phyloP scores from a whole-genome alignment of 176 grass and related monocot species.

The Carex cristatella region DNA sequence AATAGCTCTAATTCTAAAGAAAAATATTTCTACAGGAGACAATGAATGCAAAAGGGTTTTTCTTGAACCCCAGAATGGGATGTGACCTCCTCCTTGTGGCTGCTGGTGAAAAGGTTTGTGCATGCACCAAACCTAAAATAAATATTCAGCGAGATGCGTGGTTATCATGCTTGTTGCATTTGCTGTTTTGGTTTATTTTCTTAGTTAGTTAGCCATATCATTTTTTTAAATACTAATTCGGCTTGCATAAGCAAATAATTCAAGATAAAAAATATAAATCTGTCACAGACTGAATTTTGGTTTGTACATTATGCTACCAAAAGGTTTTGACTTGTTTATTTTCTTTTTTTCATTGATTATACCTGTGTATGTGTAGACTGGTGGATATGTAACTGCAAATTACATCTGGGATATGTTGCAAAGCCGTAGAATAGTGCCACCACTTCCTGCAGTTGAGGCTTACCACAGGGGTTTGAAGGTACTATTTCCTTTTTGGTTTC shows the following conservation, averaged over 20 bases:
- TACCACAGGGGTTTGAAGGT: slow-evolving; percentile 93
- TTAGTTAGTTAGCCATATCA: background rate
- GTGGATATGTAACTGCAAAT: slow-evolving; percentile 90
- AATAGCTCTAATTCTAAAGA: background rate
- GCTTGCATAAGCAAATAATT: background rate
- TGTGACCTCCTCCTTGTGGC: slow-evolving; percentile 72
- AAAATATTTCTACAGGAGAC: slow-evolving; percentile 59
- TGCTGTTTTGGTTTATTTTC: background rate
- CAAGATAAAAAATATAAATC: slow-evolving; percentile 15
- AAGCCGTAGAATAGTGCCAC: slow-evolving; percentile 56
- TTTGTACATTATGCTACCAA: slow-evolving; percentile 9
- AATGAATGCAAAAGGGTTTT: slow-evolving; percentile 66
- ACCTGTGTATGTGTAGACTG: slow-evolving; percentile 45
- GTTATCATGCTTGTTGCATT: slow-evolving; percentile 1
- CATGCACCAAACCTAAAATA: background rate
- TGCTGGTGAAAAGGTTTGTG: slow-evolving; percentile 68
- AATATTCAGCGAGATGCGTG: background rate
- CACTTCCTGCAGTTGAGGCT: slow-evolving; percentile 75
- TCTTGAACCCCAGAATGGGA: slow-evolving; percentile 85
- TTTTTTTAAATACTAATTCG: background rate
- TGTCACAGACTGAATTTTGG: background rate
- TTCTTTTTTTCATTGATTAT: background rate
- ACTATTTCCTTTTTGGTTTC: slow-evolving; percentile 14
- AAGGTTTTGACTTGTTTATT: slow-evolving; percentile 7
- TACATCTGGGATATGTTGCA: slow-evolving; percentile 87